phyloP scores from a whole-genome alignment of 2,329 filamentous ascomycete genomes.

The Aplosporella prunicola region DNA sequence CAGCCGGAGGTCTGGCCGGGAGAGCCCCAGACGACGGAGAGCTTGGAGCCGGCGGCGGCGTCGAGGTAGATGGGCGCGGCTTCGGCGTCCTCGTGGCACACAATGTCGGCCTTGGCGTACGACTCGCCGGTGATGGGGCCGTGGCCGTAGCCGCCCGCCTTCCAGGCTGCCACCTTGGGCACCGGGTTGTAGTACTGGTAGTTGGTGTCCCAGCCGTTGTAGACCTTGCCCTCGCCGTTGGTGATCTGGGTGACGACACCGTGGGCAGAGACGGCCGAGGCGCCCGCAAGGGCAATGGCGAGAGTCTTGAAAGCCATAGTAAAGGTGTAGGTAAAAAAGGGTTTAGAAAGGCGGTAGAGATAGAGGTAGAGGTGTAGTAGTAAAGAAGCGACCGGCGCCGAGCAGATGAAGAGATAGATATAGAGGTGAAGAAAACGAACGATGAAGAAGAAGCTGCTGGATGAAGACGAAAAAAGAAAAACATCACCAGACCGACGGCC shows the following conservation, averaged over 20 bases:
- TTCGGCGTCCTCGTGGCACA: conserved; percentile 5
- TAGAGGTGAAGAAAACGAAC: too few relatives aligned
- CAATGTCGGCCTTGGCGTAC: conserved; percentile 3
- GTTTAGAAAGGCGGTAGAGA: too few relatives aligned
- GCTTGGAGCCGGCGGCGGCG: conserved; percentile 6
- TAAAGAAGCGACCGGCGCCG: too few relatives aligned
- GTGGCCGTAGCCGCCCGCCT: conserved; percentile 6
- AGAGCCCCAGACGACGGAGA: conserved; percentile 7
- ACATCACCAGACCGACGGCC: too few relatives aligned
- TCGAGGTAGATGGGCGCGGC: conserved; percentile 7
- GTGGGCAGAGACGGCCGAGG: conserved; percentile 6
- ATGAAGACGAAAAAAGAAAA: too few relatives aligned
- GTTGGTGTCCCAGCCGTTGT: conserved; percentile 9
- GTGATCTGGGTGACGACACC: conserved; percentile 7
- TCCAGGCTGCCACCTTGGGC: conserved; percentile 8
- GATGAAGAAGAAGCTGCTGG: too few relatives aligned
- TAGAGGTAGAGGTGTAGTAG: too few relatives aligned
- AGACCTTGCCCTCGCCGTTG: conserved; percentile 4
- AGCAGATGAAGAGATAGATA: too few relatives aligned
- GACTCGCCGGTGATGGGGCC: conserved; percentile 4
- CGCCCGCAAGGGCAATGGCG: conserved; percentile 6
- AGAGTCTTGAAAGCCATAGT: conserved; percentile 11
- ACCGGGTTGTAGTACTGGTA: conserved; percentile 8
- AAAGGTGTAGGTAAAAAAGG: too few relatives aligned
- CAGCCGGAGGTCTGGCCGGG: neutral